Base-by-base conservation (phyloP, 2,329 filamentous ascomycete species). In the Nigrograna mackinnonii region DNA sequence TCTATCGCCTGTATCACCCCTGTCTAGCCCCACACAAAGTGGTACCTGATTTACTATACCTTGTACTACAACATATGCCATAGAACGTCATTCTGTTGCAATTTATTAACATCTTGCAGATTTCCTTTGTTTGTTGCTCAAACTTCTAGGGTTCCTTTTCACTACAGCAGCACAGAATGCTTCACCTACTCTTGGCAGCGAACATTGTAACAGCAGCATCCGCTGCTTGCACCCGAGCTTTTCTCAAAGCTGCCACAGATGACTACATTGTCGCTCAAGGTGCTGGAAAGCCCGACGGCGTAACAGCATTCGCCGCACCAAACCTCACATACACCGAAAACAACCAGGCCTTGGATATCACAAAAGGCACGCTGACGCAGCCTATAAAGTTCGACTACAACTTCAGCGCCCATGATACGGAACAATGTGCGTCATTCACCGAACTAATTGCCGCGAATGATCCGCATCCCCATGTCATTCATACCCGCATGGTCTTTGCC, bases 261-360 rank as follows among this genome's bases (percentile, higher is more conserved):
- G 34, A 33, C 31, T 47, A 47, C 31, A 18, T 47, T 12, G 19
- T 26, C 5, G 37, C 45, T 12, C 41, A 44, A 21, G 16, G n/a
- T 21, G 14, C 19, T 16, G 45, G 45, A 12, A 24, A 22, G 4
- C 26, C 41, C n/a, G 22, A 32, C 17, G 33, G 37, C 14, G 14
- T 41, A 14, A 41, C 31, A 4, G 31, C 21, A 6, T 22, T 41
- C 32, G 6, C 13, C 4, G 11, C 9, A 32, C 24, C 2, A n/a
- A 46, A 43, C 2, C 44, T 57, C 39, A 43, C 45, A 26, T 58
- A 58, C 35, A n/a, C 44, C 4, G 57, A 60, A 41, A 58, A 60
- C 33, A 47, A 50, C 36, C 21, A 35, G 14, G 42, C 46, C 5
- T 20, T 47, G n/a, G 43, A 49, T 4, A 50, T 58, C 6, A 39